Conservation (phyloP, 1,284 basidiomycete species). For the Ceratobasidium sp. region DNA sequence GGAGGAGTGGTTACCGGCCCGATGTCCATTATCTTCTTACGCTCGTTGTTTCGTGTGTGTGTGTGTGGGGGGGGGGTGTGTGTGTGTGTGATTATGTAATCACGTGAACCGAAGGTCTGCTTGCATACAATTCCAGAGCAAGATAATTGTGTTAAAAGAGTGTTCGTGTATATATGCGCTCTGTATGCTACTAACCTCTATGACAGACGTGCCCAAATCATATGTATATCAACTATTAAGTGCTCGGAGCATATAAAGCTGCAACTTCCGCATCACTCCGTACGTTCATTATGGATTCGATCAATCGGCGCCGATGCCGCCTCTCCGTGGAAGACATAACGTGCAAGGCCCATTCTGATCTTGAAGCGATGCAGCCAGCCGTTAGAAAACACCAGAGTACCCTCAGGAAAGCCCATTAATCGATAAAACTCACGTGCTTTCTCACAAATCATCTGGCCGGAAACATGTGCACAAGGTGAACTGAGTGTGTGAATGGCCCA, state of each 20-base stretch:
- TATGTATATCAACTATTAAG: neutral
- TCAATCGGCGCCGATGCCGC: constrained; percentile 12
- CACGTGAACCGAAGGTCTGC: neutral
- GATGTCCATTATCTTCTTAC: no score
- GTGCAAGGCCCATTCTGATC: constrained; percentile 9
- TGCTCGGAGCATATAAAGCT: neutral
- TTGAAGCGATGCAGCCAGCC: constrained; percentile 44
- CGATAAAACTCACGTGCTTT: constrained; percentile 20
- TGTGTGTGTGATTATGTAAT: no score
- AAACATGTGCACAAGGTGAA: neutral
- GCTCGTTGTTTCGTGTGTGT: no score
- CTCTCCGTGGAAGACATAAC: constrained; percentile 32
- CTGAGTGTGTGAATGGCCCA: neutral
- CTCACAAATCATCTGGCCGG: constrained; percentile 1
- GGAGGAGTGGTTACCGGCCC: no score
- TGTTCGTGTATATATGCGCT: neutral
- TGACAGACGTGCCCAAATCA: neutral
- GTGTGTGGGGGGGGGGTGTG: no score
- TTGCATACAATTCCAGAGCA: neutral
- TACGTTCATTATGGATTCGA: neutral
- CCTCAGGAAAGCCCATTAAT: neutral
- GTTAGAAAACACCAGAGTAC: constrained; percentile 20
- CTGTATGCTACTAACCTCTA: neutral
- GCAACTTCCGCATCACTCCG: neutral
- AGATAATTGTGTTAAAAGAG: neutral